Evolutionary conservation across 2,329 filamentous ascomycete species (phyloP).

Genomic region (Hypoxylon sp.): DNA sequence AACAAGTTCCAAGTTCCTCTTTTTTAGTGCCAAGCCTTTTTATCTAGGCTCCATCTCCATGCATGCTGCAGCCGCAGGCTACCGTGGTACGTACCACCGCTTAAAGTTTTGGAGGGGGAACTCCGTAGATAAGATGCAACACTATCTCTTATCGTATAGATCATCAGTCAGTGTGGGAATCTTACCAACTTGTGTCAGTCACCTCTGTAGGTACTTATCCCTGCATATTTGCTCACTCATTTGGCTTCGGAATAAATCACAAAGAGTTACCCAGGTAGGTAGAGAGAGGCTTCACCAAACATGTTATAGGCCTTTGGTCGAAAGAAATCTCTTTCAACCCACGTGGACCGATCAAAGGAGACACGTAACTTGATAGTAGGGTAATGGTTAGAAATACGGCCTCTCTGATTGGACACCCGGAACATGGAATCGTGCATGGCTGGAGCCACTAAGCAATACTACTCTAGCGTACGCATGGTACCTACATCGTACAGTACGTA

Average conservation of each 20-base stretch:
- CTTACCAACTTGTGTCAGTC: no score
- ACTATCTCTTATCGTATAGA: conserved; percentile 28
- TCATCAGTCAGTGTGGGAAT: conserved; percentile 6
- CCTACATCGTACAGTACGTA: conserved; percentile 20
- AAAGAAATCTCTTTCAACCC: conserved; percentile 14
- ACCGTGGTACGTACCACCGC: conserved; percentile 37
- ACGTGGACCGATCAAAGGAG: conserved; percentile 18
- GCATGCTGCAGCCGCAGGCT: conserved; percentile 36
- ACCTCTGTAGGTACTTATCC: no score
- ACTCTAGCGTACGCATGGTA: conserved; percentile 10
- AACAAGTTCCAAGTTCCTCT: background rate
- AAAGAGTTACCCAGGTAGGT: background rate
- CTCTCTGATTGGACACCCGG: conserved; percentile 30
- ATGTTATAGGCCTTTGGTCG: background rate
- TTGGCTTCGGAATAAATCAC: background rate
- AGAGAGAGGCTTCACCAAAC: background rate
- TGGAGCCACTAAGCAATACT: conserved; percentile 34
- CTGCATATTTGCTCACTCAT: conserved; percentile 9
- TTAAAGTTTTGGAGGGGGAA: conserved; percentile 26
- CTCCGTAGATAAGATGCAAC: conserved; percentile 37
- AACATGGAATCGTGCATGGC: conserved; percentile 23
- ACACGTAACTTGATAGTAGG: background rate
- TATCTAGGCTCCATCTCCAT: conserved; percentile 44
- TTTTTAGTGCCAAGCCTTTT: conserved; percentile 43
- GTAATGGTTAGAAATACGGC: conserved; percentile 32